Conservation (phyloP, 2,329 filamentous ascomycete genomes). For the Septoria petroselini region DNA sequence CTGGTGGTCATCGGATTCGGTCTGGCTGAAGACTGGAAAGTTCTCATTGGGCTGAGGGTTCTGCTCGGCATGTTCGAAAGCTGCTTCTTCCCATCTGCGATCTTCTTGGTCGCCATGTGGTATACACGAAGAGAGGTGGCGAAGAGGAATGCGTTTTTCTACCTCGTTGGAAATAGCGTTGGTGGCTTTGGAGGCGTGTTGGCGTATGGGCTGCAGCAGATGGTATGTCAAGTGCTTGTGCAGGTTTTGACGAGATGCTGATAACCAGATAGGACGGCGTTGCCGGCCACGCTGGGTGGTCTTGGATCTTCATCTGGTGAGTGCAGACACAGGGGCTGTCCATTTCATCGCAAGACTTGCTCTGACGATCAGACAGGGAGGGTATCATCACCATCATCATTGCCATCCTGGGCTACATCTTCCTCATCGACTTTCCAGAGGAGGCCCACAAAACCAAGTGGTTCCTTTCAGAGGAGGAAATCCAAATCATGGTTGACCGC, state of each 20-base stretch:
- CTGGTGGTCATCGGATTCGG: constrained; percentile 9
- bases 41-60: constrained; percentile 38
- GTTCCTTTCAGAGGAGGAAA: constrained; percentile 15
- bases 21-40: constrained; percentile 26
- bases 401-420: background rate
- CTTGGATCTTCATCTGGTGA: constrained; percentile 16
- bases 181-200: constrained; percentile 7
- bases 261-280: constrained; percentile 2
- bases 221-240: background rate
- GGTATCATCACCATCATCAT: constrained; percentile 6
- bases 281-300: background rate
- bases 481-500: constrained; percentile 19
- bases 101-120: constrained; percentile 12
- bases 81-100: constrained; percentile 21
- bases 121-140: constrained; percentile 9
- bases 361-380: constrained; percentile 1
- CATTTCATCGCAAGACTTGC: background rate
- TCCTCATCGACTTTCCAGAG: constrained; percentile 20
- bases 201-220: constrained; percentile 5
- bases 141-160: constrained; percentile 10
- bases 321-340: constrained; percentile 6
- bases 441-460: constrained; percentile 18
- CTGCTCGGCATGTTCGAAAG: constrained; percentile 39
- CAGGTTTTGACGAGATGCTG: background rate
- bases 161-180: constrained; percentile 6